phyloP scores from a whole-genome alignment of 2,329 filamentous ascomycete genomes.

The Penicillium sp. region DNA sequence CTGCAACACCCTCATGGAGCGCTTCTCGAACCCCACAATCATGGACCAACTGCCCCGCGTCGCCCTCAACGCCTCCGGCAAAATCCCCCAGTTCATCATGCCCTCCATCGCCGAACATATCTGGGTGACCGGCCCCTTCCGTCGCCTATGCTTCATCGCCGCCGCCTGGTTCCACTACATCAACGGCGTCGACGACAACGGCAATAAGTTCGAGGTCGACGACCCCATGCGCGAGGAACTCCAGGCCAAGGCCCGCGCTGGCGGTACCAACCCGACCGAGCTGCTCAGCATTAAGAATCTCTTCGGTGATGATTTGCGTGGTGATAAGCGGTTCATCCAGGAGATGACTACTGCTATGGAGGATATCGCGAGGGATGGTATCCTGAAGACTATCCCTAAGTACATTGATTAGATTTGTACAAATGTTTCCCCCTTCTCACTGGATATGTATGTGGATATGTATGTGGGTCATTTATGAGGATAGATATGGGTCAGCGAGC shows the following conservation, averaged over 20 bases:
- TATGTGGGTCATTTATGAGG: not conserved
- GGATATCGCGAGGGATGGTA: slow-evolving; percentile 55
- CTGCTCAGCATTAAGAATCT: slow-evolving; percentile 56
- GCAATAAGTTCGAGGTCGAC: slow-evolving; percentile 49
- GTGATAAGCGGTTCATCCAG: slow-evolving; percentile 55
- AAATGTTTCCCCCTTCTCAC: not conserved
- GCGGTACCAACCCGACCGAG: slow-evolving; percentile 50
- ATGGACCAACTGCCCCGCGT: slow-evolving; percentile 62
- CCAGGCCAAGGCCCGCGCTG: slow-evolving; percentile 53
- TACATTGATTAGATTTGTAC: slow-evolving; percentile 47
- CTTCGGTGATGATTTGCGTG: slow-evolving; percentile 60
- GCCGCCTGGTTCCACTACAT: slow-evolving; percentile 61
- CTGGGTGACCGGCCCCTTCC: slow-evolving; percentile 52
- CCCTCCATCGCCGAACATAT: slow-evolving; percentile 51
- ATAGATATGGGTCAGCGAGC: slow-evolving; percentile 3
- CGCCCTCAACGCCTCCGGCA: slow-evolving; percentile 60
- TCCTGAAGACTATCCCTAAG: slow-evolving; percentile 58
- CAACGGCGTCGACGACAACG: slow-evolving; percentile 57
- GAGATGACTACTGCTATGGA: slow-evolving; percentile 57
- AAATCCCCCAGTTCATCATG: slow-evolving; percentile 57
- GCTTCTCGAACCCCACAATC: slow-evolving; percentile 63
- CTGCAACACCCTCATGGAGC: slow-evolving; percentile 60
- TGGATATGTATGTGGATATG: not conserved
- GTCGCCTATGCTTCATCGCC: slow-evolving; percentile 57
- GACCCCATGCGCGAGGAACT: slow-evolving; percentile 59